Percentiles rank a stretch among this genome's conserved stretches.
These are phyloP conservation scores for Rhizopogon vesiculosus DNA, from an alignment of 768 basidiomycete species.

Conservation along the genomic window DNA sequence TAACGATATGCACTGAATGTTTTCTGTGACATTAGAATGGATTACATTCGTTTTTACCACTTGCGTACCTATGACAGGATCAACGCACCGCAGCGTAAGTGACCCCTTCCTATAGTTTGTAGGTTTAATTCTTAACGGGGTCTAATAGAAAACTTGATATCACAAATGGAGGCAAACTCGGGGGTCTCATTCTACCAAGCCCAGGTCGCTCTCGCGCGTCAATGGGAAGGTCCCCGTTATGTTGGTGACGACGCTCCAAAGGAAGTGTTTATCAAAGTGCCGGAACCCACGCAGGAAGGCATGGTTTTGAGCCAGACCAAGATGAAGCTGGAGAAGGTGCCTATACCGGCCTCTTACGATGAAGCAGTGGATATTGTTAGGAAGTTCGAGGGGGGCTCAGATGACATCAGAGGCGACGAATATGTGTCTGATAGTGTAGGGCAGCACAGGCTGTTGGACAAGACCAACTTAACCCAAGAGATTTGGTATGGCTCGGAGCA, in stretches of 20 bases:
- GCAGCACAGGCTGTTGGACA: constrained; percentile 72
- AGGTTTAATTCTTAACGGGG: constrained; percentile 19
- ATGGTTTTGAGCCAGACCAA: constrained; percentile 46
- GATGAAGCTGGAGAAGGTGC: constrained; percentile 55
- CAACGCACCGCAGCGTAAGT: constrained; percentile 65
- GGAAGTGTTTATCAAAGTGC: constrained; percentile 55
- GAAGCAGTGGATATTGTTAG: constrained; percentile 67
- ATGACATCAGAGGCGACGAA: constrained; percentile 49
- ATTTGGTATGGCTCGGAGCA: constrained; percentile 79
- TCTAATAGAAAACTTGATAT: constrained; percentile 43
- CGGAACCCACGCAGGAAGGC: constrained; percentile 45
- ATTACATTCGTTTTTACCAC: constrained; percentile 91
- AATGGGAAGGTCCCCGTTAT: constrained; percentile 60
- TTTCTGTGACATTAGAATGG: constrained; percentile 40
- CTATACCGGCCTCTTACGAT: constrained; percentile 59
- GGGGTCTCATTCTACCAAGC: constrained; percentile 83
- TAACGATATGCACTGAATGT: background rate
- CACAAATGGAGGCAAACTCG: constrained; percentile 65
- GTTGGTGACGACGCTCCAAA: constrained; percentile 32
- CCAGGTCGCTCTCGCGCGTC: constrained; percentile 76
- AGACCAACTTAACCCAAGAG: constrained; percentile 64
- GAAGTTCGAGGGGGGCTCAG: constrained; percentile 67
- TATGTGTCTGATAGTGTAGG: constrained; percentile 71
- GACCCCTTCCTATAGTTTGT: background rate
- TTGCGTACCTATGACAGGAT: constrained; percentile 88